These are phyloP conservation scores for Wickerhamiella musiphila DNA, from an alignment of 805 yeast species.

Conservation along the genomic window DNA sequence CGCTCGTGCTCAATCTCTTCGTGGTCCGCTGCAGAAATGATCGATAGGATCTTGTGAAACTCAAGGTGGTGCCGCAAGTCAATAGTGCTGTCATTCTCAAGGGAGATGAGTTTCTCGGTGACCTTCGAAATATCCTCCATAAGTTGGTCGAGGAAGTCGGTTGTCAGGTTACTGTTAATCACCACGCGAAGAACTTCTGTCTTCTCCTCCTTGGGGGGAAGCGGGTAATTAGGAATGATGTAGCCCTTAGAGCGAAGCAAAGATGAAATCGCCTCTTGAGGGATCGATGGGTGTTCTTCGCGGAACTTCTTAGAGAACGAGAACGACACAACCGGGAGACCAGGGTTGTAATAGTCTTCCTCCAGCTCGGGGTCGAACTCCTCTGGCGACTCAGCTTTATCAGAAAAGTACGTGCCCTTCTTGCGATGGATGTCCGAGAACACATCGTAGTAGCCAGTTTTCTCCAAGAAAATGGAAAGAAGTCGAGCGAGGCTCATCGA, in stretches of 20 bases:
- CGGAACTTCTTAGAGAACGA: constrained; percentile 44
- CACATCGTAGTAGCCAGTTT: constrained; percentile 49
- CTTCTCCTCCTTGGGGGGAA: constrained; percentile 43
- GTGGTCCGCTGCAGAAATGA: constrained; percentile 14
- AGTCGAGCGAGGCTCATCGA: constrained; percentile 61
- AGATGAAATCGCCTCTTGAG: constrained; percentile 59
- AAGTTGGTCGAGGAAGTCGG: constrained; percentile 43
- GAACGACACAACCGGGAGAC: constrained; percentile 84
- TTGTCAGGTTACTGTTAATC: constrained; percentile 50
- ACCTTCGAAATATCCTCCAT: constrained; percentile 41
- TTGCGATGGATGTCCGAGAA: constrained; percentile 64
- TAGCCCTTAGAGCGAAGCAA: constrained; percentile 65
- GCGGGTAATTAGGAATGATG: constrained; percentile 77
- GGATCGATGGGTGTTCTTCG: constrained; percentile 55
- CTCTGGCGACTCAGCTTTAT: constrained; percentile 11
- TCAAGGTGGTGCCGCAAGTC: constrained; percentile 7
- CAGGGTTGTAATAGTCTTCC: constrained; percentile 35
- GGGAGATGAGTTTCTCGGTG: constrained; percentile 33
- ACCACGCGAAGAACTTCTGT: constrained; percentile 72
- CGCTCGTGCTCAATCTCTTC: constrained; percentile 17
- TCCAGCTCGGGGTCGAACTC: constrained; percentile 19
- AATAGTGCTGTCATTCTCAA: constrained; percentile 15
- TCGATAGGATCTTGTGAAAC: constrained; percentile 7
- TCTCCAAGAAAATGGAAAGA: constrained; percentile 39
- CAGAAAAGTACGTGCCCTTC: constrained; percentile 21